These are phyloP conservation scores for Lentinula lateritia DNA, from an alignment of 768 basidiomycete species.

Conservation along the genomic window DNA sequence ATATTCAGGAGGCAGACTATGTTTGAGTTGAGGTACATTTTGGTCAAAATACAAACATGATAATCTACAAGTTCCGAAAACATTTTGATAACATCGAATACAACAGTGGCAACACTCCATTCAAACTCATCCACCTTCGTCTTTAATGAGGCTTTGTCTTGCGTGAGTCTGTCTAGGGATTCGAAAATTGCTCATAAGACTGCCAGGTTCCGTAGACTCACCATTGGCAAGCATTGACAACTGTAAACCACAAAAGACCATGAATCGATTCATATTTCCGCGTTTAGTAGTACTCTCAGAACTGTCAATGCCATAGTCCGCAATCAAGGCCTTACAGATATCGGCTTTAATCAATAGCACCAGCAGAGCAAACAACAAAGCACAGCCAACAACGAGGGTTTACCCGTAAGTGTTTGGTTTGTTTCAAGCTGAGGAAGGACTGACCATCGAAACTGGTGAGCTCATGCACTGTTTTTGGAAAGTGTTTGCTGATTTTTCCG, in stretches of 20 bases:
- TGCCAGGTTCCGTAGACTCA: conserved; percentile 12
- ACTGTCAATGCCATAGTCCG: conserved; percentile 31
- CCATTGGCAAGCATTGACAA: conserved; percentile 42
- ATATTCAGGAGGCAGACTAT: no score
- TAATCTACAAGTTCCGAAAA: no score
- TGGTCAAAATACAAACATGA: no score
- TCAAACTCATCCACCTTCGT: no score
- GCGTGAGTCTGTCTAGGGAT: neutral
- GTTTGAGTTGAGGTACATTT: no score
- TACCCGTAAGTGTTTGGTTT: neutral
- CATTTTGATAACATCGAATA: no score
- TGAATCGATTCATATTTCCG: conserved; percentile 48
- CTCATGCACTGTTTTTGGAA: conserved; percentile 44
- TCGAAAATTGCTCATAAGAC: neutral
- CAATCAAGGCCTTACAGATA: conserved; percentile 27
- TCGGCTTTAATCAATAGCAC: conserved; percentile 16
- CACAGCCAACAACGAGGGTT: neutral
- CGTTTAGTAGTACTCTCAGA: conserved; percentile 26
- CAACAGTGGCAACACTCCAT: no score
- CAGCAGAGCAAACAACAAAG: no score
- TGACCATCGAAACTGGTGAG: conserved; percentile 51
- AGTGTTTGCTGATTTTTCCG: conserved; percentile 41
- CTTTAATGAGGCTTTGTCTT: neutral
- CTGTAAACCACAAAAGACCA: conserved; percentile 51
- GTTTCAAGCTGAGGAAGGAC: conserved; percentile 9